A percentile compares a stretch with the other conserved stretches of the same genome.
Conservation (phyloP, 2,329 filamentous ascomycete species). For the Aspergillus glaucus region DNA sequence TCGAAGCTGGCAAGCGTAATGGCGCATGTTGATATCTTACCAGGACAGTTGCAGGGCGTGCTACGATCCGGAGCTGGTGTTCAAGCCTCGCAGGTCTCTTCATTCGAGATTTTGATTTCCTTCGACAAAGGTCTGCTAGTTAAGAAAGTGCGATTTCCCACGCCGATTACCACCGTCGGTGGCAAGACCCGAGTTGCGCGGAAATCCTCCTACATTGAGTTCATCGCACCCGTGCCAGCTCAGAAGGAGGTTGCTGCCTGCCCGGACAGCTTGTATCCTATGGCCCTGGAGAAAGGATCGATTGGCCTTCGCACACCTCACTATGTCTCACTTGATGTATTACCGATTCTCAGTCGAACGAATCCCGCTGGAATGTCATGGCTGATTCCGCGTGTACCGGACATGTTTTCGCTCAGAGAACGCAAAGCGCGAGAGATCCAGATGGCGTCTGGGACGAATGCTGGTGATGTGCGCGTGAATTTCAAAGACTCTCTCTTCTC, state of each 20-base stretch:
- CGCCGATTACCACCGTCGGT: not conserved
- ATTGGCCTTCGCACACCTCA: not conserved
- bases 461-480: not conserved
- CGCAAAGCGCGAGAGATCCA: not conserved
- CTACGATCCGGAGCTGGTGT: not conserved
- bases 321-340: not conserved
- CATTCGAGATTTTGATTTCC: not conserved
- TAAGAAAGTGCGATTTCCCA: not conserved
- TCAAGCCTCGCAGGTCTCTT: not conserved
- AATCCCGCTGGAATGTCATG: not conserved
- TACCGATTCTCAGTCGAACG: not conserved
- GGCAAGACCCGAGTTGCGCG: not conserved
- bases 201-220: not conserved
- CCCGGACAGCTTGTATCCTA: not conserved
- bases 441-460: not conserved
- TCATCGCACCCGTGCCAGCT: not conserved
- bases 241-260: not conserved
- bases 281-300: not conserved
- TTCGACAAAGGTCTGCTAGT: not conserved
- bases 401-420: not conserved
- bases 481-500: not conserved
- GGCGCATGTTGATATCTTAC: not conserved
- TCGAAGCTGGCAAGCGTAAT: not conserved
- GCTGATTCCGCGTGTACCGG: not conserved
- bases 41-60: not conserved